Base-by-base conservation (phyloP, 2,329 filamentous ascomycete species). In the Thielaviopsis musarum region DNA sequence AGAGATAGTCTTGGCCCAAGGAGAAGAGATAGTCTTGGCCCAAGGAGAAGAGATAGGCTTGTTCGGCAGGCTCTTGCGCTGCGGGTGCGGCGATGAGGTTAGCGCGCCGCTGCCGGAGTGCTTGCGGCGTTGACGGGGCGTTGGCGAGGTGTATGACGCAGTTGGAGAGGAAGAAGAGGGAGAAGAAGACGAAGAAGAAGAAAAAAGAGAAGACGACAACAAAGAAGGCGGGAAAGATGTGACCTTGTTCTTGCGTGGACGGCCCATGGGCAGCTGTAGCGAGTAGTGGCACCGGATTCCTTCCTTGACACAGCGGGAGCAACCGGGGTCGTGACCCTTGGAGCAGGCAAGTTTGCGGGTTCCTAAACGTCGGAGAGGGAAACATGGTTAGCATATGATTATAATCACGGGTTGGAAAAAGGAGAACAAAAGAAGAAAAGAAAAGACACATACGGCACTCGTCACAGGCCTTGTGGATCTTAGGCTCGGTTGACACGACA, bases 211-310 rank as follows among this genome's bases (percentile, higher is more conserved):
- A n/a, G n/a, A n/a, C n/a, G n/a, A n/a, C n/a, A n/a, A n/a, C n/a
- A n/a, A n/a, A n/a, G n/a, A n/a, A n/a, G n/a, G n/a, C 17, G 30
- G 21, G 22, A 10, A 6, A 3, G 12, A n/a, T 13, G 12, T 6
- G 9, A 17, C 12, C 7, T 34, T 51, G 12, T 34, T 54, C 41
- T 85, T 85, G 59, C 81, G 73, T 22, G 82, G 82, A 51, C 82
- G 74, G 3, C 82, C 82, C 82, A 85, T 85, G 49, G 73, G 79
- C 69, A 85, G 85, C 67, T 84, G 82, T 13, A 75, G 72, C 7
- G 81, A 84, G 69, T 84, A 85, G 63, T 80, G 73, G 65, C 82
- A 85, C 51, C 62, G 59, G 51, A 83, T 76, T 60, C 73, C 74
- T 64, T 85, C 82, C 59, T 73, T 74, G 59, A 70, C 73, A 66